phyloP scores from a whole-genome alignment of 2,329 filamentous ascomycete genomes.

The Fonsecaea nubica region DNA sequence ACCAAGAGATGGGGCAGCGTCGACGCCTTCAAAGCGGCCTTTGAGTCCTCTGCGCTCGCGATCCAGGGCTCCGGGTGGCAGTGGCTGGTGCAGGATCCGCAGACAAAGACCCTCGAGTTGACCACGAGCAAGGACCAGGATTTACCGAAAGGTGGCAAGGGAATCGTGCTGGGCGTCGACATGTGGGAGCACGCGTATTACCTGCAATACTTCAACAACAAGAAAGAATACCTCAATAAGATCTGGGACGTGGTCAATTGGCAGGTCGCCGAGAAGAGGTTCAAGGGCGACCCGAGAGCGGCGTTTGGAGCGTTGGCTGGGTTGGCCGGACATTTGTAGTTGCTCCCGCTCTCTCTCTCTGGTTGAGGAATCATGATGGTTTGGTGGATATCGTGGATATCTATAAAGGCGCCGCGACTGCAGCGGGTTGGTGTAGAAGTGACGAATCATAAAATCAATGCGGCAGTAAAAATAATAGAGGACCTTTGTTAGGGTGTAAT shows the following conservation, averaged over 20 bases:
- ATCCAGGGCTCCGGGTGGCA: conserved; percentile 89
- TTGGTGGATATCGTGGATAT: too few species aligned
- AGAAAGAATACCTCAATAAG: conserved; percentile 34
- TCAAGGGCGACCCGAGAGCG: conserved; percentile 20
- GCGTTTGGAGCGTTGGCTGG: conserved; percentile 31
- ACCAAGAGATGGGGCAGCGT: conserved; percentile 71
- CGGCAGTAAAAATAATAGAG: too few species aligned
- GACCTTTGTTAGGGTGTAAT: too few species aligned
- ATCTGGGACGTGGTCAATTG: conserved; percentile 37
- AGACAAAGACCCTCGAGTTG: conserved; percentile 65
- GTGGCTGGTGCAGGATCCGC: conserved; percentile 73
- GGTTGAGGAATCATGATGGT: too few species aligned
- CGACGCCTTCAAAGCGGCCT: conserved; percentile 68
- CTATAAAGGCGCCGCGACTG: too few species aligned
- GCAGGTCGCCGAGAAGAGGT: conserved; percentile 35
- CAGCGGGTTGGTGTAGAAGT: too few species aligned
- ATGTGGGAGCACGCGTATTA: conserved; percentile 98
- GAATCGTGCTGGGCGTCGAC: conserved; percentile 76
- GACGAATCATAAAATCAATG: too few species aligned
- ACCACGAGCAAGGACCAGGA: conserved; percentile 88
- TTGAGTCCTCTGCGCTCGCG: conserved; percentile 69
- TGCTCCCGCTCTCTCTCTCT: not conserved
- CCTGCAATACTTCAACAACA: conserved; percentile 60
- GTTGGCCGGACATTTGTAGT: conserved; percentile 28
- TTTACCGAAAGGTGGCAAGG: conserved; percentile 32